Conservation (phyloP, 106 monocot genomes). For the Apostasia ramifera region DNA sequence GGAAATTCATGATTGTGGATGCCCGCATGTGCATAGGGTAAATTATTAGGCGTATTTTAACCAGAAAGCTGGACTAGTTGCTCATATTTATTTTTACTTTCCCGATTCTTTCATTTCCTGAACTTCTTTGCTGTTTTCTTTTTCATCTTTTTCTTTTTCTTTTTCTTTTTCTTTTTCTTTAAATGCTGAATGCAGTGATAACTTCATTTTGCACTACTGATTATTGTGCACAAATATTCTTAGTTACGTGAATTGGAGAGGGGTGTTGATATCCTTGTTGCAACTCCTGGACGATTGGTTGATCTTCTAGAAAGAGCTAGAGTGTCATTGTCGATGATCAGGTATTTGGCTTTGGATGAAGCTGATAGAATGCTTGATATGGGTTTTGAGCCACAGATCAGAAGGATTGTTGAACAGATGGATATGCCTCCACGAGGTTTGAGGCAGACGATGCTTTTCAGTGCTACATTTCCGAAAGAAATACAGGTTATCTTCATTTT, state of each 20-base stretch:
- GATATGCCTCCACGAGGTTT: conserved; percentile 48
- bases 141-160: not conserved
- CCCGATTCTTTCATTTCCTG: too few relatives aligned
- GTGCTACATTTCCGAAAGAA: conserved; percentile 55
- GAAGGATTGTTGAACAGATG: conserved; percentile 53
- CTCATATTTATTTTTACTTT: too few relatives aligned
- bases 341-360: conserved; percentile 49
- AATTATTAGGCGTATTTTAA: too few relatives aligned
- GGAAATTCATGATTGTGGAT: too few relatives aligned
- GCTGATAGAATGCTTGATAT: conserved; percentile 65
- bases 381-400: conserved; percentile 64
- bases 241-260: conserved; percentile 48
- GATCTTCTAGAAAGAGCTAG: conserved; percentile 48
- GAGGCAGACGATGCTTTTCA: conserved; percentile 61
- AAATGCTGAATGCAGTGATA: not conserved
- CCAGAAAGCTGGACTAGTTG: too few relatives aligned
- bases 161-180: not conserved
- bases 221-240: not conserved
- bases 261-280: conserved; percentile 59
- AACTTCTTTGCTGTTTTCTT: not conserved
- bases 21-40: too few relatives aligned
- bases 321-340: conserved; percentile 45
- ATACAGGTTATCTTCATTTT: conserved; percentile 32
- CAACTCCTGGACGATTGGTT: conserved; percentile 49
- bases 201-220: conserved; percentile 2